These are phyloP conservation scores for Monilinia laxa DNA, from an alignment of 2,329 filamentous ascomycete species.

Conservation along the genomic window DNA sequence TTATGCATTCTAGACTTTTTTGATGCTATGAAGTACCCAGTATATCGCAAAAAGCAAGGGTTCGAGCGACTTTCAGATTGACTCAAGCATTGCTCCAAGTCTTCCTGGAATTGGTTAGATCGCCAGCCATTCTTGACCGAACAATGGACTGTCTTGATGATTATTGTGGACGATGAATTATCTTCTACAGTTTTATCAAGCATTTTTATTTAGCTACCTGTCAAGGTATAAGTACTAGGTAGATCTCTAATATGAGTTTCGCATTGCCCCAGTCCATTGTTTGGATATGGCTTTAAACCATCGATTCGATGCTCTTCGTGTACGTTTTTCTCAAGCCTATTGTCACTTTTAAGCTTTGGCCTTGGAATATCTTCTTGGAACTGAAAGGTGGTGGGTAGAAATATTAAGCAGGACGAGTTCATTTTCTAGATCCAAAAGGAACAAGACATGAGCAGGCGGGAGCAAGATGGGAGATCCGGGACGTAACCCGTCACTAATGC, in stretches of 20 bases:
- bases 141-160: constrained; percentile 6
- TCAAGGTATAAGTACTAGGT: constrained; percentile 12
- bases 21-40: neutral
- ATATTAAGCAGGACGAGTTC: constrained; percentile 2
- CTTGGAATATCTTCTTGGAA: neutral
- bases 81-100: constrained; percentile 18
- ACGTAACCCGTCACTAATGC: constrained; percentile 28
- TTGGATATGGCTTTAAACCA: constrained; percentile 4
- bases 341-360: neutral
- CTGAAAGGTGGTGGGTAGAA: neutral
- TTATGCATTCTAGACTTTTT: neutral
- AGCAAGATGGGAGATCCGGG: constrained; percentile 9
- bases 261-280: neutral
- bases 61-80: neutral
- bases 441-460: neutral
- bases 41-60: neutral
- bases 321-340: neutral
- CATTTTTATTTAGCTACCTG: neutral
- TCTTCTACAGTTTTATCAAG: constrained; percentile 3
- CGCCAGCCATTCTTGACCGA: neutral
- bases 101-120: neutral
- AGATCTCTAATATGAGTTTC: constrained; percentile 6
- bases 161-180: neutral
- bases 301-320: neutral
- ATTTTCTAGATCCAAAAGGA: neutral